Evolutionary conservation across 768 basidiomycete genomes (phyloP).

Genomic region (Lanmaoa pseudosensibilis): DNA sequence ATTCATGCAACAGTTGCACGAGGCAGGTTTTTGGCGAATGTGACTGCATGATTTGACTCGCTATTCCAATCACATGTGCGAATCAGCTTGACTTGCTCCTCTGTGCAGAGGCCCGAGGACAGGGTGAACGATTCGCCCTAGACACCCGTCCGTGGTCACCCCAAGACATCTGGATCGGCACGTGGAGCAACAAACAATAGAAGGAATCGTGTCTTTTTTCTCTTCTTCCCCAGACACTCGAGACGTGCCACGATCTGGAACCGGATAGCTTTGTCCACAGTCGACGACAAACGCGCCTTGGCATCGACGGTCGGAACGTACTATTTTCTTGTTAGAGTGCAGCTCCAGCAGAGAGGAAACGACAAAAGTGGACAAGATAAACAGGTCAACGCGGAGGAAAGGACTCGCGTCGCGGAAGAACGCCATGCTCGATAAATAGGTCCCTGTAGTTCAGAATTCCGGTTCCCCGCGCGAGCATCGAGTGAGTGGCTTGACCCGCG

Average conservation of each 20-base stretch:
- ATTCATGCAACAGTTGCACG: too few relatives aligned
- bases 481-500: neutral
- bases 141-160: neutral
- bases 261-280: neutral
- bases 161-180: neutral
- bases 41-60: neutral
- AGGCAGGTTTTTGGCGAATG: neutral
- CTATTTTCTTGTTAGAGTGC: neutral
- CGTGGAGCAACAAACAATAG: neutral
- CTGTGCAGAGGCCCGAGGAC: neutral
- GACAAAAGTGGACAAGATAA: neutral
- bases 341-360: neutral
- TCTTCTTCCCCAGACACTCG: neutral
- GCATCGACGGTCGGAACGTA: neutral
- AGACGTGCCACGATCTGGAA: neutral
- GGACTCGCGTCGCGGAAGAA: neutral
- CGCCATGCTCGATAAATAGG: neutral
- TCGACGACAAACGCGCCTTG: too few relatives aligned
- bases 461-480: too few relatives aligned
- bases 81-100: neutral
- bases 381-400: neutral
- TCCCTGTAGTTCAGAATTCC: too few relatives aligned
- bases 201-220: too few relatives aligned
- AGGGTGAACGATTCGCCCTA: neutral
- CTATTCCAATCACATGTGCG: neutral